Evolutionary conservation across 2,329 filamentous ascomycete species (phyloP), one percentile per base, ranked within the genome.

Genomic region (Pyrenochaeta sp.): DNA sequence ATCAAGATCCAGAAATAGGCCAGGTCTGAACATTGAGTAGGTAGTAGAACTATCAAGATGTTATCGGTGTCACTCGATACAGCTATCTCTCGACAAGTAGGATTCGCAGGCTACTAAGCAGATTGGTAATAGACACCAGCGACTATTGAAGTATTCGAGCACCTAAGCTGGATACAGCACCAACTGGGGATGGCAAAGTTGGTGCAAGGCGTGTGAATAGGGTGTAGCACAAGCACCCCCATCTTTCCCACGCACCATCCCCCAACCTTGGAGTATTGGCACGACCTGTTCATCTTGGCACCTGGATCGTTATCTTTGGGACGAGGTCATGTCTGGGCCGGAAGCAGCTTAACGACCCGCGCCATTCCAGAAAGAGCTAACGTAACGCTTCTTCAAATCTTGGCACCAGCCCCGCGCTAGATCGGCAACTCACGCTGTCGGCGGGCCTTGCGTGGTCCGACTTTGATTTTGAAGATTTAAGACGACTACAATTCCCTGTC

Each of bases 371-470:
- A 62, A 18, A 22, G 17, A 38, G 49, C 51, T 63, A 63, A 59
- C 35, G 35, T 30, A 7, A 9, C 19, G 40, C 39, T 47, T 40
- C 19, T n/a, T n/a, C n/a, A n/a, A n/a, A n/a, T n/a, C 54, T 58
- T 60, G 51, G 57, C 31, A 26, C 48, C 43, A 60, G 61, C 58
- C 63, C 62, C 63, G 53, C 61, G 38, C 27, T 46, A 20, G 46
- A 56, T 60, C 53, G 50, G 53, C 48, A 30, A 23, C 13, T 26
- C 13, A 9, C 38, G 24, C 42, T 41, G 18, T 19, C 44, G 31
- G 47, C 48, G 43, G 51, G 30, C 34, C 36, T 31, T 38, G 34
- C 41, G 17, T 46, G 41, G 51, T 53, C 41, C 19, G 35, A 46
- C 30, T 17, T 40, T 32, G 17, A 41, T 35, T 40, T 41, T 34